Base-by-base conservation (phyloP, 495 filamentous ascomycete species). In the Podospora conica region DNA sequence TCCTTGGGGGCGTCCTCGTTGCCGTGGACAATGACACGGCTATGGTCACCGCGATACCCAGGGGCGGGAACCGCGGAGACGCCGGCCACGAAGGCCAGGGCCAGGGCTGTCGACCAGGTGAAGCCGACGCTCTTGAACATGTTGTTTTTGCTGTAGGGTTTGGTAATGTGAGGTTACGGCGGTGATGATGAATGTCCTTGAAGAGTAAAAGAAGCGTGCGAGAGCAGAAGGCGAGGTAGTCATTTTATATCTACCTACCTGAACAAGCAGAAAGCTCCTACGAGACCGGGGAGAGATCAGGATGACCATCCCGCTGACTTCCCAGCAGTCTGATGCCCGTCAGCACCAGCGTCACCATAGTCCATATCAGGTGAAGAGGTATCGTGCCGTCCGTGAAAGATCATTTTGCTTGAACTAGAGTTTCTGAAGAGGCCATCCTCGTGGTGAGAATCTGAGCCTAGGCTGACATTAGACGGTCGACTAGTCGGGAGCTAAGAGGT, bases 111-210 rank as follows among this genome's bases (percentile, higher is more conserved):
- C 55, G 69, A 28, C 61, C 62, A 55, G 57, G 58, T 57, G 64
- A 65, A 68, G 58, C 67, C 65, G 40, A 58, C 40, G 29, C 59
- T 67, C 27, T 62, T 40, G 23, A 55, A 65, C 70, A 71, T 71
- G 21, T 21, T 57, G 55, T 53, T n/a, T 12, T n/a, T 18, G 27
- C 22, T 65, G 21, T 22, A 29, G 27, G 21, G 21, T 12, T 12
- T n/a, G 40, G 40, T 8, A 48, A 8, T 18, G 40, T n/a, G 18
- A 48, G 18, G 6, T 6, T 48, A n/a, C n/a, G n/a, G n/a, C n/a
- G n/a, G 3, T 48, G 40, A 27, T 31, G 40, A 48, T 48, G 25
- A 6, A 27, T 27, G 25, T 27, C 15, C 3, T 7, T 48, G 6
- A 48, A n/a, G 40, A 48, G 6, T 5, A 48, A 15, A n/a, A n/a